Evolutionary conservation across 208 protist genomes (phyloP).

Genomic region (Trypanosoma vivax): DNA sequence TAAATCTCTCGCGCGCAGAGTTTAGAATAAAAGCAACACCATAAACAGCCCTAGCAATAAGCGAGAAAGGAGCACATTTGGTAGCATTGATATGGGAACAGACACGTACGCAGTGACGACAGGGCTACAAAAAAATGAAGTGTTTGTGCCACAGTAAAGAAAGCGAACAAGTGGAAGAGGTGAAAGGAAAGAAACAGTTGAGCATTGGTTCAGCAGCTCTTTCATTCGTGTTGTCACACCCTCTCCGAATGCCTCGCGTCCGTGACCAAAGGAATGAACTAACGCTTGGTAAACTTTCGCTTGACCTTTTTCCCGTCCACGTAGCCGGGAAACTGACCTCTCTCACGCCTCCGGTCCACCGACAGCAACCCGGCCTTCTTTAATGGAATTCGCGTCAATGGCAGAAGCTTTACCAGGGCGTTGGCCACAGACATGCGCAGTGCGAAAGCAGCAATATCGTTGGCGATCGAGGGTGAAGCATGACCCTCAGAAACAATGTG

Average conservation of each 20-base stretch:
- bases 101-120: too few species aligned
- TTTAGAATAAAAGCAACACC: slow-evolving; percentile 5
- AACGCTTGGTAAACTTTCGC: slow-evolving; percentile 83
- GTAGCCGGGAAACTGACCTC: slow-evolving; percentile 80
- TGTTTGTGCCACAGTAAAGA: too few species aligned
- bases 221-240: too few species aligned
- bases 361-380: slow-evolving; percentile 86
- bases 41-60: too few species aligned
- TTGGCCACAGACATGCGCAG: slow-evolving; percentile 81
- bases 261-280: too few species aligned
- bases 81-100: too few species aligned
- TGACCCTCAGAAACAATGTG: slow-evolving; percentile 79
- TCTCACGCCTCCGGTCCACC: slow-evolving; percentile 71
- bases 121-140: too few species aligned
- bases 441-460: slow-evolving; percentile 79
- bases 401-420: slow-evolving; percentile 76
- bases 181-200: slow-evolving; percentile 13
- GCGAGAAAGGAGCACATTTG: too few species aligned
- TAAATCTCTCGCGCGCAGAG: too few species aligned
- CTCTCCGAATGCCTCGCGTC: too few species aligned
- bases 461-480: slow-evolving; percentile 75
- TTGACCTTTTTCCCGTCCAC: slow-evolving; percentile 82
- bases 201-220: too few species aligned
- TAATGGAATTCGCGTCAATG: slow-evolving; percentile 76
- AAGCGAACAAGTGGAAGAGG: too few species aligned